Evolutionary conservation across 164 flowering plant species (phyloP).

Genomic region (Chimonanthus praecox): DNA sequence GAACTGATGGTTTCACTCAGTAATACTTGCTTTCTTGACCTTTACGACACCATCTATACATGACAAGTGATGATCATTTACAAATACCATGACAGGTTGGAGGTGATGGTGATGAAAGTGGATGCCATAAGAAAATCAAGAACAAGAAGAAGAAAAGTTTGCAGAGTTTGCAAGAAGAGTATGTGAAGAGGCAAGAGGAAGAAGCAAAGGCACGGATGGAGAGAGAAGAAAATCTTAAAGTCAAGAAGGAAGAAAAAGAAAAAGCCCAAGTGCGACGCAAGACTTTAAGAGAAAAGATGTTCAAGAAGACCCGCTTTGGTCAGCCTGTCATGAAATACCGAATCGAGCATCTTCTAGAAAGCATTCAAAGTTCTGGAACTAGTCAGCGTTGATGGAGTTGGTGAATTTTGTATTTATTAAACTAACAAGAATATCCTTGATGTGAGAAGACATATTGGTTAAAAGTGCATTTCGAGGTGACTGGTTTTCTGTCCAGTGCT

Average conservation of each 20-base stretch:
- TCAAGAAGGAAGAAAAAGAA: conserved; percentile 59
- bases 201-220: conserved; percentile 65
- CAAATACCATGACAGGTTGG: conserved; percentile 26
- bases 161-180: conserved; percentile 40
- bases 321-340: conserved; percentile 97
- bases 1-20: too few species aligned
- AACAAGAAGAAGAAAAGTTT: conserved; percentile 32
- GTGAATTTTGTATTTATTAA: too few species aligned
- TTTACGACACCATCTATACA: too few species aligned
- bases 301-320: conserved; percentile 63
- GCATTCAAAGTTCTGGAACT: conserved; percentile 34
- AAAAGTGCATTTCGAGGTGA: too few species aligned
- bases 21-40: too few species aligned
- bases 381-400: neutral
- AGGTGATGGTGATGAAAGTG: conserved; percentile 5
- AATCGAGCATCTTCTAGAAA: conserved; percentile 66
- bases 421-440: too few species aligned
- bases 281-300: conserved; percentile 54
- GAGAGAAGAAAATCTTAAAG: conserved; percentile 51
- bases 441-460: too few species aligned
- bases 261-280: conserved; percentile 54
- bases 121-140: conserved; percentile 14
- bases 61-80: neutral
- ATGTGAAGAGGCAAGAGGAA: conserved; percentile 57
- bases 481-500: too few species aligned